These are phyloP conservation scores for Cytospora leucostoma DNA, from an alignment of 2,329 filamentous ascomycete genomes.

Conservation along the genomic window DNA sequence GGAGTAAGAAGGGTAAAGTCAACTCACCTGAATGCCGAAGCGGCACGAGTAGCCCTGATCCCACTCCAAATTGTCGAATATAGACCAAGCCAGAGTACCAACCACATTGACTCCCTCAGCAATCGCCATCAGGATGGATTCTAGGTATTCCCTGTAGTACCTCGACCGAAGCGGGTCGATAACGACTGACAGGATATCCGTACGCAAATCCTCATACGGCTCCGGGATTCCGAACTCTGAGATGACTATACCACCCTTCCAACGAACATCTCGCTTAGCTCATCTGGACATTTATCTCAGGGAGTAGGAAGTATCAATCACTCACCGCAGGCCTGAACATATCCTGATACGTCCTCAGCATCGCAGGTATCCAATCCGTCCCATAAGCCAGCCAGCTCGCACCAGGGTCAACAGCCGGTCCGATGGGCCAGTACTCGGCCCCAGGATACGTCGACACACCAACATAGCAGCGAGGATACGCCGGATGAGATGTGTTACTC, in stretches of 20 bases:
- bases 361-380: conserved; percentile 11
- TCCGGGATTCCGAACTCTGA: conserved; percentile 17
- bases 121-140: conserved; percentile 14
- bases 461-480: conserved; percentile 4
- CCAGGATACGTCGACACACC: conserved; percentile 5
- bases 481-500: conserved; percentile 5
- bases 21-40: conserved; percentile 16
- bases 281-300: background rate
- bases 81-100: conserved; percentile 7
- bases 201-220: conserved; percentile 4
- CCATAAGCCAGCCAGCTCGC: conserved; percentile 13
- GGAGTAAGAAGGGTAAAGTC: no score
- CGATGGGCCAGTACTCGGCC: conserved; percentile 14
- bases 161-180: conserved; percentile 11
- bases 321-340: conserved; percentile 17
- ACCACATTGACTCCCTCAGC: conserved; percentile 13
- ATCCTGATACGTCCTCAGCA: conserved; percentile 15
- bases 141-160: conserved; percentile 18
- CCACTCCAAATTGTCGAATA: conserved; percentile 15
- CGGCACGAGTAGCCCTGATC: conserved; percentile 11
- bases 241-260: conserved; percentile 12
- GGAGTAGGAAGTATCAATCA: no score
- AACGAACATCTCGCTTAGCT: background rate
- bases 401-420: conserved; percentile 14
- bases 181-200: conserved; percentile 11